Conservation (phyloP, 345 rosid genomes). For the Excoecaria agallocha region DNA sequence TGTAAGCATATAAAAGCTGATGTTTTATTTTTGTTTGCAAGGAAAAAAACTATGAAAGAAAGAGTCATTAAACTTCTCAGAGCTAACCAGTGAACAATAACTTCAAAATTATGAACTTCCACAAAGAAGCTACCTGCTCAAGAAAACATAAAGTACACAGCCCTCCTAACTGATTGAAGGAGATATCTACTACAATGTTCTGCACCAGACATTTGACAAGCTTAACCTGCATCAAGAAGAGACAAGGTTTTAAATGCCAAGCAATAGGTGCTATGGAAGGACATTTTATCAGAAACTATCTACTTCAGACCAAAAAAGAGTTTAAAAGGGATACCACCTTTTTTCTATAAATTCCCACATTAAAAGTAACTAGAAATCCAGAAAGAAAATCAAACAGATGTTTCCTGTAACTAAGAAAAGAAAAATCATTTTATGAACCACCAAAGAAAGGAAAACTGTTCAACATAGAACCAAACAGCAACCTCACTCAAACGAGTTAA, state of each 20-base stretch:
- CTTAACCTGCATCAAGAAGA: constrained; percentile 58
- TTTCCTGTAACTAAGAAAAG: background rate
- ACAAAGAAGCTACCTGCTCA: constrained; percentile 54
- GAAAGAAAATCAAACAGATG: background rate
- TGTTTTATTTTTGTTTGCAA: background rate
- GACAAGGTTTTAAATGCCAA: background rate
- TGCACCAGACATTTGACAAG: constrained; percentile 66
- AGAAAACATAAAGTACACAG: constrained; percentile 73
- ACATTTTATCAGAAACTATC: background rate
- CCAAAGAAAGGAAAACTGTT: too few species aligned
- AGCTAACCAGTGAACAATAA: background rate
- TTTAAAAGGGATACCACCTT: too few species aligned
- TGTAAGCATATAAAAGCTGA: background rate
- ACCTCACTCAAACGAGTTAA: background rate
- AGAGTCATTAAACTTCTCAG: too few species aligned
- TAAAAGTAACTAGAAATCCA: background rate
- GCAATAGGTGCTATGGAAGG: background rate
- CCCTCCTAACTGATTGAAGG: constrained; percentile 78
- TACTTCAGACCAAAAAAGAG: background rate
- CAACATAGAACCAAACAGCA: too few species aligned
- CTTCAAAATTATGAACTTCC: background rate
- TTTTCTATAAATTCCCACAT: background rate
- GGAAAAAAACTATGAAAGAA: background rate
- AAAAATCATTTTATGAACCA: too few species aligned
- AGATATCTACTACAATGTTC: constrained; percentile 69